Percentiles rank a stretch among this genome's conserved stretches.
Conservation (phyloP, 805 yeast genomes). For the Myxozyma sirexii region DNA sequence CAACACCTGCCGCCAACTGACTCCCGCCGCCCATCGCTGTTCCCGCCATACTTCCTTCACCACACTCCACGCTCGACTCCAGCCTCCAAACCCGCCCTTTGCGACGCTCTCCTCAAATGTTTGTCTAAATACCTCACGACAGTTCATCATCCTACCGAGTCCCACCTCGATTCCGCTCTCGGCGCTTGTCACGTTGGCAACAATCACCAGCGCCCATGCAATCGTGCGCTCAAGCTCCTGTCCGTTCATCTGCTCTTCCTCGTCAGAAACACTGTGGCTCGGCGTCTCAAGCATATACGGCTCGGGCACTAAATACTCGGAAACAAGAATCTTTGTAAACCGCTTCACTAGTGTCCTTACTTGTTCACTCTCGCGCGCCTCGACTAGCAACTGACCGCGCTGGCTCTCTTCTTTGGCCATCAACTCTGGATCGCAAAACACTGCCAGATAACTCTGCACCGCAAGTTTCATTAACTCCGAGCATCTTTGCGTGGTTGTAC, state of each 20-base stretch:
- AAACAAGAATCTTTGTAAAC: background rate
- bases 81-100: constrained; percentile 14
- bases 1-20: constrained; percentile 16
- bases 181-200: constrained; percentile 7
- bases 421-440: constrained; percentile 13
- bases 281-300: background rate
- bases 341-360: constrained; percentile 2
- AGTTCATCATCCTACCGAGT: background rate
- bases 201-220: constrained; percentile 15
- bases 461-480: constrained; percentile 19
- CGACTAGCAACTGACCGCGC: constrained; percentile 11
- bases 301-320: background rate
- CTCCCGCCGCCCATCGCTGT: constrained; percentile 10
- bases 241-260: background rate
- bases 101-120: constrained; percentile 5
- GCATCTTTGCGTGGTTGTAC: constrained; percentile 15
- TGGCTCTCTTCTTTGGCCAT: background rate
- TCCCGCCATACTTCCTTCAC: constrained; percentile 16
- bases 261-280: background rate
- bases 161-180: background rate
- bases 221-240: constrained; percentile 21
- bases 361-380: constrained; percentile 5
- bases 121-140: constrained; percentile 8
- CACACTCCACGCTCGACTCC: constrained; percentile 18
- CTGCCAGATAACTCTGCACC: constrained; percentile 10